A percentile compares a stretch with the other conserved stretches of the same genome.
Conservation (phyloP, 2,329 filamentous ascomycete species). For the Amauroascus verrucosus region DNA sequence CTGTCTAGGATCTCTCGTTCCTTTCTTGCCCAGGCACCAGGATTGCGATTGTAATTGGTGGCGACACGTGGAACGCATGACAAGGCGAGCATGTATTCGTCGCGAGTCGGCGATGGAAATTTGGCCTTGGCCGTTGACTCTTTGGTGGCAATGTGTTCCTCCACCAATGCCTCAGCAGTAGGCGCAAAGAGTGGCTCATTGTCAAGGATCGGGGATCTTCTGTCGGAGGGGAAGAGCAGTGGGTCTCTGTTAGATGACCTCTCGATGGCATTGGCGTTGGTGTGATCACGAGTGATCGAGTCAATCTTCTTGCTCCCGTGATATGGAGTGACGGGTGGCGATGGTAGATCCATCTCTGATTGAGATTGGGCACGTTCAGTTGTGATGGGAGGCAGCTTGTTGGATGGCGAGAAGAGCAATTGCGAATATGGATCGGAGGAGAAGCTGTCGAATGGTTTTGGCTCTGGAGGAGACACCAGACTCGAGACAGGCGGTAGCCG, state of each 20-base stretch:
- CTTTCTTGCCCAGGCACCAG: constrained; percentile 34
- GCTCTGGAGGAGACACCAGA: constrained; percentile 39
- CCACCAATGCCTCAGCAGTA: constrained; percentile 31
- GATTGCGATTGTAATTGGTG: constrained; percentile 36
- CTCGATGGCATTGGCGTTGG: constrained; percentile 24
- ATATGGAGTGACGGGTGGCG: constrained; percentile 39
- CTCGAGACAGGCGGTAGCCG: constrained; percentile 35
- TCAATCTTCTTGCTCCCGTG: constrained; percentile 33
- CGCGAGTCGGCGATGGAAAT: constrained; percentile 34
- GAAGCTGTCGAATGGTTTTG: constrained; percentile 44
- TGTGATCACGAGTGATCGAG: constrained; percentile 22
- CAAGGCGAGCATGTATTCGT: constrained; percentile 36
- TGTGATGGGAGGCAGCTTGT: constrained; percentile 33
- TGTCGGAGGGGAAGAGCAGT: constrained; percentile 35
- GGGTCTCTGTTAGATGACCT: constrained; percentile 28
- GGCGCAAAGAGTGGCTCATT: constrained; percentile 36
- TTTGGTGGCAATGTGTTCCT: constrained; percentile 31
- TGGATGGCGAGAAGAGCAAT: constrained; percentile 17
- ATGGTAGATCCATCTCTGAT: constrained; percentile 36
- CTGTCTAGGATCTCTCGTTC: constrained; percentile 35
- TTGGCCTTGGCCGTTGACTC: constrained; percentile 27
- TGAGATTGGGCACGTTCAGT: constrained; percentile 33
- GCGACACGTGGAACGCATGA: constrained; percentile 37
- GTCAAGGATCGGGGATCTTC: constrained; percentile 21
- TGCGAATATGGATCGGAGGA: constrained; percentile 20